phyloP scores from a whole-genome alignment of 139 green algal genomes.

The Chlorella sp. region DNA sequence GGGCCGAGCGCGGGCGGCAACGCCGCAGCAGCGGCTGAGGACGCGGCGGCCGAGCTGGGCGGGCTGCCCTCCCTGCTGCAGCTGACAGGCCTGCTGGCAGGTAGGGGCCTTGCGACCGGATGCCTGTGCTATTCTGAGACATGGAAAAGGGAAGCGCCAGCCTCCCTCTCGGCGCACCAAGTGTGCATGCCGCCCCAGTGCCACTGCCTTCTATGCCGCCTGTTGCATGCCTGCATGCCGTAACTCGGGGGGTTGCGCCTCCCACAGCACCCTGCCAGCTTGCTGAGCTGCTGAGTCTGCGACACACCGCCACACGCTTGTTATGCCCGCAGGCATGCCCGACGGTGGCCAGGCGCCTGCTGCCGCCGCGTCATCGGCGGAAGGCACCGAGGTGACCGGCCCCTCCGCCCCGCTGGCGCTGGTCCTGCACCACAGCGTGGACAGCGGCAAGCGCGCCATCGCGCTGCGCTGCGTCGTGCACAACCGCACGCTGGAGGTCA shows the following conservation, averaged over 20 bases:
- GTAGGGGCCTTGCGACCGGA: not conserved
- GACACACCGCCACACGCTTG: too few species aligned
- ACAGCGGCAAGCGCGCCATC: constrained; percentile 23
- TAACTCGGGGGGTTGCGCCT: too few species aligned
- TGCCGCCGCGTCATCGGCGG: not conserved
- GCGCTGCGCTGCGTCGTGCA: constrained; percentile 33
- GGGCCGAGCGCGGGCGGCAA: too few species aligned
- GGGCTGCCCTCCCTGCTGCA: constrained; percentile 38
- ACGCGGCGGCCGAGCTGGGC: not conserved
- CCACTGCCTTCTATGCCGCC: too few species aligned
- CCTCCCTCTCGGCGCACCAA: too few species aligned
- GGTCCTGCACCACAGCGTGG: constrained; percentile 27
- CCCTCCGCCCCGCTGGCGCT: constrained; percentile 34
- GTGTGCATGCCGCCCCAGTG: too few species aligned
- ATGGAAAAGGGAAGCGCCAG: too few species aligned
- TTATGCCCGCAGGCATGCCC: not conserved
- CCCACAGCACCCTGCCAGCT: too few species aligned
- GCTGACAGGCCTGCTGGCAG: constrained; percentile 18
- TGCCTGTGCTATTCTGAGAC: too few species aligned
- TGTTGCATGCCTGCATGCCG: too few species aligned
- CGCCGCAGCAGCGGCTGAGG: not conserved
- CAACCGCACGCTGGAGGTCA: constrained; percentile 44
- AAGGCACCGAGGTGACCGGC: constrained; percentile 35
- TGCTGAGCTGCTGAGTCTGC: too few species aligned
- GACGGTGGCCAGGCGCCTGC: not conserved